phyloP scores from a whole-genome alignment of 257 asterid genomes.

The Mitragyna speciosa region DNA sequence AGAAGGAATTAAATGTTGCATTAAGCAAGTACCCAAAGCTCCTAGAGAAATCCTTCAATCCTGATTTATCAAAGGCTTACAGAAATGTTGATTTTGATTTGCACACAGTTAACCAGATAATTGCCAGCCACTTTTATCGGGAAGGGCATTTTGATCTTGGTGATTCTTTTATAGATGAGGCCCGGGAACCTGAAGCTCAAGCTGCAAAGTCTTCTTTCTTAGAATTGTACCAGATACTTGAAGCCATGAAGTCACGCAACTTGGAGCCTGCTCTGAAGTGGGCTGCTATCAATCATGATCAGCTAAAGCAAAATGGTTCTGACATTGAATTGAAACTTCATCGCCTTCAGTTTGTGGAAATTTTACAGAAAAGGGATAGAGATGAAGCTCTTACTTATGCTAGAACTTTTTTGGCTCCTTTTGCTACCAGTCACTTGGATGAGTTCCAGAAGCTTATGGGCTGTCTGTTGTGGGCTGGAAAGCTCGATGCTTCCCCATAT shows the following conservation, averaged over 20 bases:
- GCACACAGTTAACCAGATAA: constrained; percentile 66
- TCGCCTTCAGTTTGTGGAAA: constrained; percentile 77
- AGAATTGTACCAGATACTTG: constrained; percentile 72
- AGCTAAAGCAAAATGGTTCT: constrained; percentile 54
- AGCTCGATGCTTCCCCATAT: constrained; percentile 82
- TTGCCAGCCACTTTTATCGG: constrained; percentile 82
- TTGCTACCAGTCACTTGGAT: constrained; percentile 59
- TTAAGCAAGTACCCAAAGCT: constrained; percentile 78
- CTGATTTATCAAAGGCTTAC: constrained; percentile 86
- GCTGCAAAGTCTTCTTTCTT: constrained; percentile 54
- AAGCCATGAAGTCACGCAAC: constrained; percentile 65
- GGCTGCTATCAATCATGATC: constrained; percentile 63
- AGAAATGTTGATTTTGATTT: constrained; percentile 70
- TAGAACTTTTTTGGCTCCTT: constrained; percentile 53
- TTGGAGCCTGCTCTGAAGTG: constrained; percentile 79
- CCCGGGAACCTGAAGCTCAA: constrained; percentile 53
- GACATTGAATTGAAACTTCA: constrained; percentile 82
- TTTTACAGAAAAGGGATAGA: constrained; percentile 61
- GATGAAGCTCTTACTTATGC: constrained; percentile 77
- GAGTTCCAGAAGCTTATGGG: constrained; percentile 86
- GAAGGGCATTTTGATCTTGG: constrained; percentile 84
- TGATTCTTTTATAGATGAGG: constrained; percentile 64
- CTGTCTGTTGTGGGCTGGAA: constrained; percentile 71
- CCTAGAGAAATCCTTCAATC: constrained; percentile 73
- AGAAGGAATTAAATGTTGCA: constrained; percentile 71